These are phyloP conservation scores for Coprinellus micaceus DNA, from an alignment of 768 basidiomycete species.

Conservation along the genomic window DNA sequence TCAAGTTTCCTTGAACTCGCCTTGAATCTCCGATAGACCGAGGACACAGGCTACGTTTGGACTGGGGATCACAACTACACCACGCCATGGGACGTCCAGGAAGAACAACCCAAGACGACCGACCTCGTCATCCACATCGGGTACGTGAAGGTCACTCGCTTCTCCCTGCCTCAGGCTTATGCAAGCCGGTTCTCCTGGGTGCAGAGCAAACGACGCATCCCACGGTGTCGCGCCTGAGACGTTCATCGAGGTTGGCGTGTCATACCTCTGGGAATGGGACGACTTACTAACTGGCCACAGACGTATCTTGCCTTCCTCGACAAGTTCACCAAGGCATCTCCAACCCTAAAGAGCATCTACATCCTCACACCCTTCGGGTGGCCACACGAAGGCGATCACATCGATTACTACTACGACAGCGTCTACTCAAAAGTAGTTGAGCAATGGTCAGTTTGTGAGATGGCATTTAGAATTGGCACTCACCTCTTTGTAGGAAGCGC, in stretches of 20 bases:
- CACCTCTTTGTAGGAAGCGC: background rate
- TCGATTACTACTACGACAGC: slow-evolving; percentile 2
- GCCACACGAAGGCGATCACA: background rate
- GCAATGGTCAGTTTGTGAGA: background rate
- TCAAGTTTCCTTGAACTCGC: background rate
- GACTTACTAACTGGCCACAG: too few relatives aligned
- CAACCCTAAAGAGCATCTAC: slow-evolving; percentile 41
- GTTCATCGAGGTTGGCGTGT: slow-evolving; percentile 37
- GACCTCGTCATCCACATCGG: slow-evolving; percentile 58
- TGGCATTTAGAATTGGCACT: background rate
- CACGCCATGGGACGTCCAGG: slow-evolving; percentile 53
- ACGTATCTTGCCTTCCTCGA: slow-evolving; percentile 46
- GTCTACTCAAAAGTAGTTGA: slow-evolving; percentile 1
- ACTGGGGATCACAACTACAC: slow-evolving; percentile 57
- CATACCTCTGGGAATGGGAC: too few relatives aligned
- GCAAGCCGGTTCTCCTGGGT: background rate
- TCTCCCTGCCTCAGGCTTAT: background rate
- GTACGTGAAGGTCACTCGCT: slow-evolving; percentile 21
- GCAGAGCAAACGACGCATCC: slow-evolving; percentile 53
- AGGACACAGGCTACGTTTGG: slow-evolving; percentile 53
- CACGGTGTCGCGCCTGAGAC: slow-evolving; percentile 43
- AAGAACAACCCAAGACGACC: slow-evolving; percentile 44
- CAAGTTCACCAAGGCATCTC: slow-evolving; percentile 37
- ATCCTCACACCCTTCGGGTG: slow-evolving; percentile 41
- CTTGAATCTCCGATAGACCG: slow-evolving; percentile 34